A percentile compares a stretch with the other conserved stretches of the same genome.
Evolutionary conservation across 2,329 filamentous ascomycete genomes (phyloP).

Genomic region (Ophiostoma pallidulum): DNA sequence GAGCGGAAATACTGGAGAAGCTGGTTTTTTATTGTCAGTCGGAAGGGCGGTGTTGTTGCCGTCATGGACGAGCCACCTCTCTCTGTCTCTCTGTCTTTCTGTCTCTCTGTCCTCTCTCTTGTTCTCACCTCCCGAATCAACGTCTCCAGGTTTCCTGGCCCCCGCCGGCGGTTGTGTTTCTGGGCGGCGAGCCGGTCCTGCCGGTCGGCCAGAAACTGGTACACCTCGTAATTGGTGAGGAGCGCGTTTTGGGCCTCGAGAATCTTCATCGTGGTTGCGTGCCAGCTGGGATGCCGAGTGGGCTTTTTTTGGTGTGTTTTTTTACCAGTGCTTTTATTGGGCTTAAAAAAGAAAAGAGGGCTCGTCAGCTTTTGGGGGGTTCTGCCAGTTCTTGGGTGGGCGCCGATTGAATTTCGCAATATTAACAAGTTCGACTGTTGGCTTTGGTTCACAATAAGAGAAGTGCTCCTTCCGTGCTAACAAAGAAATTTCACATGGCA

Average conservation of each 20-base stretch:
- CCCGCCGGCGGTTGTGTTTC: conserved; percentile 39
- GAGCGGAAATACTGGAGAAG: conserved; percentile 31
- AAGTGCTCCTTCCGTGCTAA: no score
- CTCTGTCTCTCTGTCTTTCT: neutral
- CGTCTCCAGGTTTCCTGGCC: conserved; percentile 47
- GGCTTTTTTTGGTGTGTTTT: neutral
- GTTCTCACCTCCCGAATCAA: conserved; percentile 53
- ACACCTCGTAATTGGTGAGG: conserved; percentile 66
- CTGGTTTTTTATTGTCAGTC: conserved; percentile 7
- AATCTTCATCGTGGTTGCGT: conserved; percentile 50
- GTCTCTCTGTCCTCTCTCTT: neutral
- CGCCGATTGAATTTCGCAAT: conserved; percentile 5
- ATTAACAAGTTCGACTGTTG: no score
- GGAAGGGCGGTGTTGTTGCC: neutral
- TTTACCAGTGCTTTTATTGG: no score
- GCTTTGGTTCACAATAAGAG: no score
- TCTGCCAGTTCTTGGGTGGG: neutral
- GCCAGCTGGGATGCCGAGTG: neutral
- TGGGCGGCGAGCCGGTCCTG: conserved; percentile 38
- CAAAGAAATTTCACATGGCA: conserved; percentile 11
- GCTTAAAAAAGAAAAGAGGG: no score
- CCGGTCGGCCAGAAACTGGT: conserved; percentile 48
- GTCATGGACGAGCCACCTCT: neutral
- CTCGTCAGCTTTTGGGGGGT: neutral
- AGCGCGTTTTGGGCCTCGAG: conserved; percentile 60